Conservation (phyloP, 2,329 filamentous ascomycete genomes). For the Albifimbria verrucaria region DNA sequence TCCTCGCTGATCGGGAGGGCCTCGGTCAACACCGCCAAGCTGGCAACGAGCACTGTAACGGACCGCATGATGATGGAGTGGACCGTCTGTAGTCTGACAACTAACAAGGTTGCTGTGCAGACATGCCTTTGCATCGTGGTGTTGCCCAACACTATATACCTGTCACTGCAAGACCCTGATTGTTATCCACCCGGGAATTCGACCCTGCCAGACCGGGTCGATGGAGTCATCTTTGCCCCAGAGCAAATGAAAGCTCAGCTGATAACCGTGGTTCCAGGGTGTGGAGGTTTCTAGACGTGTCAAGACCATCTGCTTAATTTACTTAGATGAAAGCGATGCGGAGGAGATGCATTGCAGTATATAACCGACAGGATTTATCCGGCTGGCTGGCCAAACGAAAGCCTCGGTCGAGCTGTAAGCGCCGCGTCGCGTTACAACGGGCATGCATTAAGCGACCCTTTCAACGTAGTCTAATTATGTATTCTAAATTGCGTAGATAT, state of each 20-base stretch:
- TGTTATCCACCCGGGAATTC: not conserved
- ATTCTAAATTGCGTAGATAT: not conserved
- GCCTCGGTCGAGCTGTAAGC: not conserved
- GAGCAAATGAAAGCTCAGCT: not conserved
- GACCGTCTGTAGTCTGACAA: not conserved
- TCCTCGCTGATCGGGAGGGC: not conserved
- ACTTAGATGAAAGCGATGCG: conserved; percentile 1
- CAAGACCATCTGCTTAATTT: not conserved
- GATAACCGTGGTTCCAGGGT: not conserved
- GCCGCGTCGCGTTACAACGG: not conserved
- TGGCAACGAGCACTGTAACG: not conserved
- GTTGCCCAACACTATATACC: not conserved
- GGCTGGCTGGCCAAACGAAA: not conserved
- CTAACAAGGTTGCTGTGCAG: not conserved
- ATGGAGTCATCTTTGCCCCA: not conserved
- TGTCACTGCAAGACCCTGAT: not conserved
- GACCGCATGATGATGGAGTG: not conserved
- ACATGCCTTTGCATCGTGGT: not conserved
- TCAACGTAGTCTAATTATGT: not conserved
- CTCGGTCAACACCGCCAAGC: not conserved
- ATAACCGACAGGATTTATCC: conserved; percentile 1
- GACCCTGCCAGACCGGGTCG: not conserved
- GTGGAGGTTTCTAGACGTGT: not conserved
- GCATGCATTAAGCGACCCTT: not conserved
- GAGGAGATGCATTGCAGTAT: not conserved